Evolutionary conservation across 441 rosid genomes (phyloP).

Genomic region (Dalechampia spathulata): DNA sequence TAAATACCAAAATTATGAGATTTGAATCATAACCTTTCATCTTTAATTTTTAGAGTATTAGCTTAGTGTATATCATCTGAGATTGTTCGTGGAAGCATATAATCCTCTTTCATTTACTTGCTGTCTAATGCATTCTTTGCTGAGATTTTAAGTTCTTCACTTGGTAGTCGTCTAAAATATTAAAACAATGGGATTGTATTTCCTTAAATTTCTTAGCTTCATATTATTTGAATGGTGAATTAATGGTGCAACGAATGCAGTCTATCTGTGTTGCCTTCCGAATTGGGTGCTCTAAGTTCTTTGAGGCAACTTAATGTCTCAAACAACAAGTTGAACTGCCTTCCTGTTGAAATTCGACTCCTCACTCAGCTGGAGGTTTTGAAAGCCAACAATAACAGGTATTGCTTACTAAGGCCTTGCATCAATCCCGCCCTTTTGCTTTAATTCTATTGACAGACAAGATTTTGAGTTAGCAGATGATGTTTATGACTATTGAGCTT

Average conservation of each 20-base stretch:
- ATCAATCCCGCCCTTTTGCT: not conserved
- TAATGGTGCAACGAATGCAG: constrained; percentile 34
- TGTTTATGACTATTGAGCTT: no score
- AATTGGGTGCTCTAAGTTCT: constrained; percentile 48
- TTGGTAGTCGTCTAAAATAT: no score
- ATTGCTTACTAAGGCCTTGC: constrained; percentile 6
- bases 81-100: no score
- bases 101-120: no score
- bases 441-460: not conserved
- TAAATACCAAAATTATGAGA: no score
- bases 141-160: no score
- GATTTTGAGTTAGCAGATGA: not conserved
- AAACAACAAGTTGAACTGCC: constrained; percentile 54
- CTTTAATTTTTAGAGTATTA: no score
- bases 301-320: constrained; percentile 64
- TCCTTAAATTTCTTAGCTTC: no score
- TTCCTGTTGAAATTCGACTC: constrained; percentile 63
- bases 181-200: no score
- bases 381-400: constrained; percentile 74
- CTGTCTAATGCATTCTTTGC: no score
- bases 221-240: not conserved
- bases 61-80: no score
- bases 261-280: constrained; percentile 51
- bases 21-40: no score
- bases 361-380: constrained; percentile 71